A percentile compares a stretch with the other conserved stretches of the same genome.
Conservation (phyloP, 2,329 filamentous ascomycete species). For the Cylindrodendrum hubeiense region DNA sequence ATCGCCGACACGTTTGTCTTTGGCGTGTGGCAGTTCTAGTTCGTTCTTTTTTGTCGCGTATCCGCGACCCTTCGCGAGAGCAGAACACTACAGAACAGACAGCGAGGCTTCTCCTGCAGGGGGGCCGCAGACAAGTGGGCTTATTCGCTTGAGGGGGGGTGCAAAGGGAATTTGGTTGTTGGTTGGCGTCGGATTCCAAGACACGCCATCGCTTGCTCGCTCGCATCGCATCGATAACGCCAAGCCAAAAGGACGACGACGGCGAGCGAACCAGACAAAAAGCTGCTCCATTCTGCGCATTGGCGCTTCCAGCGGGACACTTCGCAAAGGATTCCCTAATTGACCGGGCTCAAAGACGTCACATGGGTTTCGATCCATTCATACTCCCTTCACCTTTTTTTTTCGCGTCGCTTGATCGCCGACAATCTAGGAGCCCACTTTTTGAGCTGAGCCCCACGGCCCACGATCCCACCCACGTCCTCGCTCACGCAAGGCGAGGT, state of each 20-base stretch:
- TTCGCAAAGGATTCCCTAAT: not conserved
- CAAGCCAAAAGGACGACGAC: constrained; percentile 26
- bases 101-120: constrained; percentile 31
- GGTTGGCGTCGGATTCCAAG: constrained; percentile 31
- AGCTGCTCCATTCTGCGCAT: constrained; percentile 6
- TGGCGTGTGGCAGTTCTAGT: not conserved
- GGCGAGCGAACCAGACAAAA: not conserved
- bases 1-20: not conserved
- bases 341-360: not conserved
- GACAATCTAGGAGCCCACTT: not conserved
- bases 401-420: not conserved
- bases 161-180: constrained; percentile 32
- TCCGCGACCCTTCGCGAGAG: constrained; percentile 4
- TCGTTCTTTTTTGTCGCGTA: constrained; percentile 4
- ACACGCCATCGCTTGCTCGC: constrained; percentile 29
- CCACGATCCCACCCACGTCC: constrained; percentile 31
- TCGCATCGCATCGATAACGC: constrained; percentile 31
- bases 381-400: not conserved
- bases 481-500: constrained; percentile 34
- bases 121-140: constrained; percentile 34
- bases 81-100: constrained; percentile 17
- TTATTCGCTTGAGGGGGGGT: constrained; percentile 40
- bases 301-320: constrained; percentile 23
- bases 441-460: constrained; percentile 5
- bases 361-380: not conserved